phyloP scores from a whole-genome alignment of 2,329 filamentous ascomycete species.

The Emydomyces testavorans region DNA sequence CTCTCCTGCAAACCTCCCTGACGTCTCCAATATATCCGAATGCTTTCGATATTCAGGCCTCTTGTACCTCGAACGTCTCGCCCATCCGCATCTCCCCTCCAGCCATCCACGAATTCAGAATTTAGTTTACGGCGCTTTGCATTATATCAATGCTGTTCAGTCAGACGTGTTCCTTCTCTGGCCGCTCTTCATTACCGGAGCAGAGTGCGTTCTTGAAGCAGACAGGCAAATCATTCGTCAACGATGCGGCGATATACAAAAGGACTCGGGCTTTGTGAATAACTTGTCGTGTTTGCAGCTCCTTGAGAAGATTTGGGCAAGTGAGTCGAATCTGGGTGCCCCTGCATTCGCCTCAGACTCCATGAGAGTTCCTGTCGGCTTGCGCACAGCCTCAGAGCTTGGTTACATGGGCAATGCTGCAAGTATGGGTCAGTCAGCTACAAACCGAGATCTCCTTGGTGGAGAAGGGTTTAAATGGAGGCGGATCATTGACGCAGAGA shows the following conservation, averaged over 20 bases:
- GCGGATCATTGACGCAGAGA: slow-evolving; percentile 23
- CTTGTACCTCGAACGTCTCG: slow-evolving; percentile 79
- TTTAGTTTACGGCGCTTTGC: slow-evolving; percentile 69
- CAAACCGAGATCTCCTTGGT: neutral
- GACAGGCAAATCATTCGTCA: slow-evolving; percentile 69
- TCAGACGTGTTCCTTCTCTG: slow-evolving; percentile 83
- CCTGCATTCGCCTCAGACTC: neutral
- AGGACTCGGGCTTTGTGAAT: slow-evolving; percentile 84
- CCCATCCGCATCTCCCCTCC: slow-evolving; percentile 61
- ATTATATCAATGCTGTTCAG: slow-evolving; percentile 69
- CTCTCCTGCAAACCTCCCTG: slow-evolving; percentile 53
- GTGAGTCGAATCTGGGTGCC: slow-evolving; percentile 15
- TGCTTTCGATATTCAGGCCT: slow-evolving; percentile 82
- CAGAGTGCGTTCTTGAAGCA: slow-evolving; percentile 71
- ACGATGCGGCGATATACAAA: slow-evolving; percentile 75
- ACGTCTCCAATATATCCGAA: slow-evolving; percentile 73
- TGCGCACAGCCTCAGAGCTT: neutral
- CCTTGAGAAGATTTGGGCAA: slow-evolving; percentile 70
- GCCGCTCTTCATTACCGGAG: slow-evolving; percentile 83
- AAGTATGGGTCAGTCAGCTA: neutral
- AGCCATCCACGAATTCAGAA: slow-evolving; percentile 68
- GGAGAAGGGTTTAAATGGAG: slow-evolving; percentile 23
- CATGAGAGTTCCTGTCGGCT: too few species aligned
- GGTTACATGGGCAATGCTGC: neutral
- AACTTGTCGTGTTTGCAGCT: slow-evolving; percentile 78